Base-by-base conservation (phyloP, 1,139 yeast species). In the Yarrowia galli region DNA sequence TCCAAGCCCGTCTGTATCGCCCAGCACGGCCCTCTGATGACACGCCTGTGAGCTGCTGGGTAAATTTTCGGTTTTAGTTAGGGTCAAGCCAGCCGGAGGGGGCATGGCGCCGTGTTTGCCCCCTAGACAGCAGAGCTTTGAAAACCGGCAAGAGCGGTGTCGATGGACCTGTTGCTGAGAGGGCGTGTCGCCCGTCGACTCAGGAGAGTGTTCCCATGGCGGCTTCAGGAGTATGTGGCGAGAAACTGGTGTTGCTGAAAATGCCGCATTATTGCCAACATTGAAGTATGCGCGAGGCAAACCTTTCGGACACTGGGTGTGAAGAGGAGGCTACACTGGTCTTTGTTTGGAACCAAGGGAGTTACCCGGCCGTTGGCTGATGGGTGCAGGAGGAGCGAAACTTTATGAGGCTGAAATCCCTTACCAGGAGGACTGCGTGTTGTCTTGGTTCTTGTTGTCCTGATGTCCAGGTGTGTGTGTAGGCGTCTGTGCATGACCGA, bases 41-140 rank as follows among this genome's bases (percentile, higher is more conserved):
- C 64, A 58, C 64, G 64, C 64, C 51, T 58, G 64, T 58, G 64
- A 58, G 64, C 64, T 58, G 64, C 64, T 58, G 64, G 64, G 51
- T 58, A 32, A 28, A 28, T 43, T 58, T 58, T 58, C 64, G 64
- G 64, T 58, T 58, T 58, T 58, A 58, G 64, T 58, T 58, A 58
- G 64, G 64, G 64, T 40, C 60, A 25, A 54, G 61, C 48, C 61
- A 54, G 61, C 61, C 61, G 61, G 61, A 54, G 61, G 61, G 32
- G 61, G 45, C 60, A 16, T 53, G 60, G 45, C 60, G 60, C 60
- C 45, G 60, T 22, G 45, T 36, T 23, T 53, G 58, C 22, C 22
- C n/a, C 20, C 32, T 20, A 13, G 58, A 36, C 58, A 36, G 32
- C n/a, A 5, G 28, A 3, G n/a, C 42, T 18, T 18, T 28, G 15